Evolutionary conservation across 2,329 filamentous ascomycete genomes (phyloP), one percentile per base, ranked within the genome.

Genomic region (Clonostachys byssicola): DNA sequence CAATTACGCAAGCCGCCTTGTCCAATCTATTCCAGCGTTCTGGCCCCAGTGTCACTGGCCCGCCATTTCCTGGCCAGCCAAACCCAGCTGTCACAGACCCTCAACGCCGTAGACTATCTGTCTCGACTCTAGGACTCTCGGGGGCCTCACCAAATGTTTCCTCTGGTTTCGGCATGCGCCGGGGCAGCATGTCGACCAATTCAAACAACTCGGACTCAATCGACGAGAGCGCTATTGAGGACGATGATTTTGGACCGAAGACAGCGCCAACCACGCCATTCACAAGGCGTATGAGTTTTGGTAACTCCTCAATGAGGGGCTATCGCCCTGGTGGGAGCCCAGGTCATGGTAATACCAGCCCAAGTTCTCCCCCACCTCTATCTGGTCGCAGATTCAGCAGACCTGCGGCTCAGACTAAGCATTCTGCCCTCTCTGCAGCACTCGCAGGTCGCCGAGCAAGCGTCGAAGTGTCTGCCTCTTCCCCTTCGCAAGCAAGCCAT

Each of bases 251-350:
- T n/a, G 63, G 67, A 45, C 62, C 72, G 38, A 79, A 75, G 59
- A 80, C 78, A 55, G 76, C 78, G 14, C 85, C 89, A 34, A 78
- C 74, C 46, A 88, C 87, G 12, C 89, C 91, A 34, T 92, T 92
- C 62, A 81, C 81, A 50, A 86, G 92, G 56, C 87, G 92, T 49
- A 85, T 96, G 74, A 96, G 92, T 69, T 95, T 96, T 60, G 92
- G 92, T 51, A 86, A 87, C 51, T 83, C 90, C 64, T 85, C 84
- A 67, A 80, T 88, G 57, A 85, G 84, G 56, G 72, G 72, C 52
- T 70, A 63, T 51, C 67, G 73, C 46, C 69, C 70, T 35, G 75
- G 75, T 59, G 74, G 73, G 59, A 86, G 83, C 62, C 75, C 83
- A 62, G 81, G 79, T 60, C 81, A 80, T 71, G 83, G 81, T 83